Conservation (phyloP, 139 green algal species). For the Asterochloris sp. region DNA sequence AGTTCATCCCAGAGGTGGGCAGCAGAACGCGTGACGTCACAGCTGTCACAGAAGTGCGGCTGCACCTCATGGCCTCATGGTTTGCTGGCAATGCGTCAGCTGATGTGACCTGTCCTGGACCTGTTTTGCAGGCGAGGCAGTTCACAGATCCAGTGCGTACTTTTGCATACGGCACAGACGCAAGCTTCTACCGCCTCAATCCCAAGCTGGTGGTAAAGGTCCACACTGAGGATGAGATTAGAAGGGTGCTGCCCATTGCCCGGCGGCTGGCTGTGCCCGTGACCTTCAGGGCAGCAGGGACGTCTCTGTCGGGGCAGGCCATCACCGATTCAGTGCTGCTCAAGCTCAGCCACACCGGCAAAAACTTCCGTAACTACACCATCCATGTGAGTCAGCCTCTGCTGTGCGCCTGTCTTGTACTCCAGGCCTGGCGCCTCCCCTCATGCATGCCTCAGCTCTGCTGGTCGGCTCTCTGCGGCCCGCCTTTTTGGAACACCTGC, state of each 20-base stretch:
- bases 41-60: too few species aligned
- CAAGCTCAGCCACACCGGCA: conserved; percentile 94
- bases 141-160: conserved; percentile 89
- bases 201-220: conserved; percentile 51
- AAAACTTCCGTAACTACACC: conserved; percentile 92
- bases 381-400: conserved; percentile 64
- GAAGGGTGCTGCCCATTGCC: conserved; percentile 83
- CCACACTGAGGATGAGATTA: conserved; percentile 85
- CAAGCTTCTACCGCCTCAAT: conserved; percentile 81
- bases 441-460: neutral
- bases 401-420: neutral
- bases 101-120: too few species aligned
- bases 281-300: conserved; percentile 92
- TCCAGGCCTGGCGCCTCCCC: neutral
- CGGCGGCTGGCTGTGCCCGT: conserved; percentile 83
- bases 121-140: conserved; percentile 34
- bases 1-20: conserved; percentile 71
- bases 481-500: neutral
- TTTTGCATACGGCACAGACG: conserved; percentile 95
- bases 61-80: too few species aligned
- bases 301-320: conserved; percentile 86
- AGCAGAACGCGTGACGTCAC: too few species aligned
- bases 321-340: conserved; percentile 93
- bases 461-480: neutral
- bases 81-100: too few species aligned